Percentiles rank a stretch among this genome's conserved stretches.
These are phyloP conservation scores for Thalassiosira hispida DNA, from an alignment of 352 stramenopile genomes.

Conservation along the genomic window DNA sequence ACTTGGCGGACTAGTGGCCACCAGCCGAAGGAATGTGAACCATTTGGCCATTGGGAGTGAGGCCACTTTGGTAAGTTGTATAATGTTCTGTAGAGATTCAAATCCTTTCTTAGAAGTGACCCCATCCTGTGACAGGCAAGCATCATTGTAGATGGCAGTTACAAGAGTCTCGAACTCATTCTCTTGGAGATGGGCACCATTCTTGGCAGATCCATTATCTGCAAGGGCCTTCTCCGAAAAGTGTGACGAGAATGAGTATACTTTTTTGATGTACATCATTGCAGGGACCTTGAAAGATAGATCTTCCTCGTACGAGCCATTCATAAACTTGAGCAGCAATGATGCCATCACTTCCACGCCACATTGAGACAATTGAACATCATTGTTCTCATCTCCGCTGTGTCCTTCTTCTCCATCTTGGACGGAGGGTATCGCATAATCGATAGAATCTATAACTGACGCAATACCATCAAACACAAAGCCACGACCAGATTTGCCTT, in stretches of 20 bases:
- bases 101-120: constrained; percentile 61
- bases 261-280: constrained; percentile 75
- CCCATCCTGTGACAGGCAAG: constrained; percentile 58
- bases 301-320: constrained; percentile 71
- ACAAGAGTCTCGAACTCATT: constrained; percentile 69
- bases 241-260: constrained; percentile 55
- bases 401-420: constrained; percentile 41
- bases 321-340: constrained; percentile 70
- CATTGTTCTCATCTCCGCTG: constrained; percentile 22
- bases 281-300: constrained; percentile 60
- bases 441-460: constrained; percentile 73
- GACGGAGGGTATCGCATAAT: constrained; percentile 62
- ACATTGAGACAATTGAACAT: constrained; percentile 47
- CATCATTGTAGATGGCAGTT: constrained; percentile 65
- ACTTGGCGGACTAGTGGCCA: constrained; percentile 58
- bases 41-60: constrained; percentile 70
- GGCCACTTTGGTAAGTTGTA: constrained; percentile 62
- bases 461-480: constrained; percentile 83
- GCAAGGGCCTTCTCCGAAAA: constrained; percentile 25
- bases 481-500: constrained; percentile 52
- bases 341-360: constrained; percentile 56
- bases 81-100: constrained; percentile 62
- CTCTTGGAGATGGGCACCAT: constrained; percentile 34
- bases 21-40: constrained; percentile 69
- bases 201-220: constrained; percentile 2